Evolutionary conservation across 768 basidiomycete species (phyloP), one percentile per base, ranked within the genome.

Genomic region (Neoboletus subvelutipes): DNA sequence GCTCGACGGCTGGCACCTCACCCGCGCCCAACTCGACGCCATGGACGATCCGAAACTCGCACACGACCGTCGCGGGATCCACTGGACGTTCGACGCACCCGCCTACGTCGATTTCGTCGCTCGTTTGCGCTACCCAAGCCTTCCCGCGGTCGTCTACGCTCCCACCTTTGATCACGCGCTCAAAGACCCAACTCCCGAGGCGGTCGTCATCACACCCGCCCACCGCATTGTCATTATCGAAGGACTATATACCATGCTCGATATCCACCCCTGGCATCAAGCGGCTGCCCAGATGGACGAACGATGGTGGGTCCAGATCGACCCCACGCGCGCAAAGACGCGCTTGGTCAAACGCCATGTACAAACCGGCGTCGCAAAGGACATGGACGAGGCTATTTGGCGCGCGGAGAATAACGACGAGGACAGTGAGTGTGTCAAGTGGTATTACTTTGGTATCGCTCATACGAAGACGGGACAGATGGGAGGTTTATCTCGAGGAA

Each of bases 1-100:
- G 8, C 77, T 94, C 39, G 95, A 98, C 67, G 95, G 96, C 12
- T 98, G 94, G 93, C 95, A 98, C 70, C 78, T 89, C 57, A 82
- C 90, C 18, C 83, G 92, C 24, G 81, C 83, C 5, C 84, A 90
- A 60, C 82, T 98, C 28, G 91, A 91, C 64, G 67, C 74, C 22
- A 81, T 94, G 67, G 83, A 84, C 15, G 85, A 97, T 69, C 87
- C 94, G 0, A 77, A 80, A 51, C 80, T 85, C 40, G 93, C 94
- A 0, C 84, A 88, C 62, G 87, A 87, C 56, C 73, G 92, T 45
- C 83, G 94, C 22, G 95, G 95, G 3, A 86, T 80, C 15, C 90
- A 94, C 62, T 96, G 93, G 89, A 97, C 94, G 2, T 98, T 98
- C 65, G 87, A 97, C 62, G 85, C 82, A 6, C 61, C 69, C n/a